Percentiles rank a stretch among this genome's conserved stretches.
Conservation (phyloP, 2,329 filamentous ascomycete genomes). For the Elsinoe ampelina region DNA sequence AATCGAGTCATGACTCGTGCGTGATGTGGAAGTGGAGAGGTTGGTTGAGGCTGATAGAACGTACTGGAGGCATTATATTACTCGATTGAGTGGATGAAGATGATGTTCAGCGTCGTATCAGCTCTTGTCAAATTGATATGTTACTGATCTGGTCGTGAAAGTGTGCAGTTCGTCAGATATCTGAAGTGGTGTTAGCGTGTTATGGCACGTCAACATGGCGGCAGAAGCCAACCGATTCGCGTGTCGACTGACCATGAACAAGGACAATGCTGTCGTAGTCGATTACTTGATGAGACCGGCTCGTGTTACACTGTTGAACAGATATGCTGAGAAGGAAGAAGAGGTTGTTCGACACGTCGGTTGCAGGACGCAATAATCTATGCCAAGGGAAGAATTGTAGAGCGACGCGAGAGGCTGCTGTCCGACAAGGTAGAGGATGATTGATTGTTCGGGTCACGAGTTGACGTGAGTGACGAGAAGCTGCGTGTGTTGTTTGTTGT, state of each 20-base stretch:
- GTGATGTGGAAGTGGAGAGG: conserved; percentile 10
- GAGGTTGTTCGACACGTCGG: conserved; percentile 4
- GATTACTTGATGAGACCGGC: conserved; percentile 12
- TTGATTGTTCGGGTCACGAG: not conserved
- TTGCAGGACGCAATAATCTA: conserved; percentile 9
- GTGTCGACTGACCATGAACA: conserved; percentile 14
- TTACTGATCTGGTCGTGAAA: not conserved
- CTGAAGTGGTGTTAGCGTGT: not conserved
- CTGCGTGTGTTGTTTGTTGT: not conserved
- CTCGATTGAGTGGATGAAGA: not conserved
- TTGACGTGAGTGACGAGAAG: not conserved
- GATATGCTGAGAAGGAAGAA: not conserved
- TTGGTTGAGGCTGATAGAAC: conserved; percentile 16
- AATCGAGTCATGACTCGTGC: conserved; percentile 17
- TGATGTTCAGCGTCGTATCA: conserved; percentile 11
- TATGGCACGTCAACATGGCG: conserved; percentile 13
- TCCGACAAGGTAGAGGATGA: not conserved
- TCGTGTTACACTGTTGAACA: conserved; percentile 10
- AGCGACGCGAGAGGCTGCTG: conserved; percentile 2
- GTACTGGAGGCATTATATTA: conserved; percentile 30
- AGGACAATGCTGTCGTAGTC: conserved; percentile 8
- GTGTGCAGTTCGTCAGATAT: conserved; percentile 5
- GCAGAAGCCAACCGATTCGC: conserved; percentile 4
- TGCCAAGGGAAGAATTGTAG: conserved; percentile 14
- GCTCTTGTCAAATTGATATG: not conserved